A percentile compares a stretch with the other conserved stretches of the same genome.
These are phyloP conservation scores for Vanrija pseudolonga DNA, from an alignment of 1,284 basidiomycete species.

Conservation along the genomic window DNA sequence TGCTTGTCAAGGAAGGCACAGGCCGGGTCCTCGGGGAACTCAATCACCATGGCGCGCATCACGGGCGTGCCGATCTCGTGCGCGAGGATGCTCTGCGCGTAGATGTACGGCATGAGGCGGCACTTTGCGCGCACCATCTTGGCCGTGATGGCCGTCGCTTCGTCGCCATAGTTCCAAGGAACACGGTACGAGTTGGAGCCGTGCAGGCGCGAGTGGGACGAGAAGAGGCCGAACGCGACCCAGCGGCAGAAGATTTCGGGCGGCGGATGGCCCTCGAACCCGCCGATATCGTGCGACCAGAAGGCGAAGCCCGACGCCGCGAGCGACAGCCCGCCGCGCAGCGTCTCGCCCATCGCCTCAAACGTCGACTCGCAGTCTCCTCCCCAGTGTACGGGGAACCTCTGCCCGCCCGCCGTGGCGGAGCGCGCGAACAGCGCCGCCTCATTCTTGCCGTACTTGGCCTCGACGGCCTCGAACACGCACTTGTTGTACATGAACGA, in stretches of 20 bases:
- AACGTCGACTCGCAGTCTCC: constrained; percentile 73
- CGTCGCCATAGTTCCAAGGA: constrained; percentile 70
- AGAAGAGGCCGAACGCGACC: constrained; percentile 59
- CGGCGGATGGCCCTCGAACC: constrained; percentile 56
- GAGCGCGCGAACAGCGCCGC: constrained; percentile 67
- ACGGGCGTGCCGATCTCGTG: constrained; percentile 60
- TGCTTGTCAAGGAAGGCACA: constrained; percentile 63
- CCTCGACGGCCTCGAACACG: constrained; percentile 61
- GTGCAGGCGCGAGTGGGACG: constrained; percentile 60
- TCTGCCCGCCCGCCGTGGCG: constrained; percentile 64
- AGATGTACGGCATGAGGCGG: constrained; percentile 70
- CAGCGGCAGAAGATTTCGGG: constrained; percentile 66
- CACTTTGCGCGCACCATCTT: constrained; percentile 66
- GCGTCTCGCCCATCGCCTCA: constrained; percentile 70
- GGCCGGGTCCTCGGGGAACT: constrained; percentile 65
- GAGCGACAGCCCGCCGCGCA: constrained; percentile 64
- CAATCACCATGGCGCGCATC: constrained; percentile 68
- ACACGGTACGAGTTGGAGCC: constrained; percentile 69
- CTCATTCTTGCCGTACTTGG: constrained; percentile 61
- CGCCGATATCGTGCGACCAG: constrained; percentile 70
- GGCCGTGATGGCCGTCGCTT: constrained; percentile 62
- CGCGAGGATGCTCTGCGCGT: constrained; percentile 62
- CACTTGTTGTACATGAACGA: constrained; percentile 65
- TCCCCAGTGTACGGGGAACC: constrained; percentile 60
- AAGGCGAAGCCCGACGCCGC: constrained; percentile 67